Evolutionary conservation across 257 asterid species (phyloP), one percentile per base, ranked within the genome.

Genomic region (Solanum chiquidenum): DNA sequence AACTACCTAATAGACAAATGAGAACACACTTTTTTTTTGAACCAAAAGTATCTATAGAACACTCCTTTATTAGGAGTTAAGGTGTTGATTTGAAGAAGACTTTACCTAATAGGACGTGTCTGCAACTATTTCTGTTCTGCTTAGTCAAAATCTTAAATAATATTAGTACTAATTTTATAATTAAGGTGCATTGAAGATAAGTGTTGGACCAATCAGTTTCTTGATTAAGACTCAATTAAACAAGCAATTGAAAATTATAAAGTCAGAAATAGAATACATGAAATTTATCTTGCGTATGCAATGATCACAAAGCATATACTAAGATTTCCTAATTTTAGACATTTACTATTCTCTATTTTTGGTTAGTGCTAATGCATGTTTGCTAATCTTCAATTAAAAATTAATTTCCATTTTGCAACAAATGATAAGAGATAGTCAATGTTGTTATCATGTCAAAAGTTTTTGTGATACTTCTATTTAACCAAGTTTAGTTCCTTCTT

Each of bases 361-460:
- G 23, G 44, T 46, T 49, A 80, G 85, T 80, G 85, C 85, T 80
- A 80, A 80, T 46, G 85, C 85, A 80, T 80, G 85, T 80, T 29
- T 80, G 25, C 14, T 80, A 80, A 49, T 80, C 42, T 11, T 27
- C n/a, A 27, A 80, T 80, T 46, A 80, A 46, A 80, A 27, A 44
- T 44, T 7, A 73, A 38, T 12, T 77, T 42, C 25, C 5, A 16
- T 79, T 80, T 6, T 25, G 25, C 64, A 44, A 44, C 4, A 44
- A 79, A 44, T 25, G n/a, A 79, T 14, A 79, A 60, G 85, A 76
- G 35, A 80, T 49, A 29, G 85, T 80, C 85, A 80, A 46, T 29
- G 85, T 9, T 27, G 18, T 79, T n/a, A 27, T 80, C 29, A 80
- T 49, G 42, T 80, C 42, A 80, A 80, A 46, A 20, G 85, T 9